Percentiles rank a stretch among this genome's conserved stretches.
Conservation (phyloP, 1,139 yeast species). For the Geotrichum restrictum region DNA sequence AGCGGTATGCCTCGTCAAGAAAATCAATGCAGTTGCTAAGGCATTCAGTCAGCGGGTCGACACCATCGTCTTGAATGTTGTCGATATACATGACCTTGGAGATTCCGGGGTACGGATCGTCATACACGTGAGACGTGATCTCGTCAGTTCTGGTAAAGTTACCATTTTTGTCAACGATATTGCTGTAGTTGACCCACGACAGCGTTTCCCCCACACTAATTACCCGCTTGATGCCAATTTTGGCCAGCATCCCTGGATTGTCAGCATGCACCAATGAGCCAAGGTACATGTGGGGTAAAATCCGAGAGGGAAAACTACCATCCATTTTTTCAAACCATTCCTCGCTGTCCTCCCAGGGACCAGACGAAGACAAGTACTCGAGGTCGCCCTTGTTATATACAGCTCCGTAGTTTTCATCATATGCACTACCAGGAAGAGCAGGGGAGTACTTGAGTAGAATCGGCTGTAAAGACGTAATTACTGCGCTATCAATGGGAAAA, state of each 20-base stretch:
- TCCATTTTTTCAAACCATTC: slow-evolving; percentile 38
- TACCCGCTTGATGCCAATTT: slow-evolving; percentile 67
- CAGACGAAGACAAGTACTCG: not conserved
- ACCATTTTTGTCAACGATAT: slow-evolving; percentile 20
- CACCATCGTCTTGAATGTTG: slow-evolving; percentile 51
- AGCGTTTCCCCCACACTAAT: slow-evolving; percentile 84
- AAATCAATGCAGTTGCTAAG: slow-evolving; percentile 45
- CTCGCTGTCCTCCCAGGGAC: slow-evolving; percentile 13
- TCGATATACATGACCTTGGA: slow-evolving; percentile 42
- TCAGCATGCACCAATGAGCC: slow-evolving; percentile 86
- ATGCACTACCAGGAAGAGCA: slow-evolving; percentile 22
- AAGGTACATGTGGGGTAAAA: slow-evolving; percentile 76
- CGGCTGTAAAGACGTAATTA: slow-evolving; percentile 61
- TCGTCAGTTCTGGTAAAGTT: slow-evolving; percentile 18
- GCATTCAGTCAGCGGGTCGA: slow-evolving; percentile 44
- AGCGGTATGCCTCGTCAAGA: slow-evolving; percentile 42
- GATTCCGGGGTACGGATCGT: slow-evolving; percentile 29
- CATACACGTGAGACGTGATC: slow-evolving; percentile 18
- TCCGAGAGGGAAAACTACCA: slow-evolving; percentile 69
- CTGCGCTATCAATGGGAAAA: slow-evolving; percentile 67
- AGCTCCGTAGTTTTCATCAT: slow-evolving; percentile 23
- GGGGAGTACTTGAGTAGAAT: slow-evolving; percentile 59
- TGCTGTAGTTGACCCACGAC: slow-evolving; percentile 46
- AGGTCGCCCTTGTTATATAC: slow-evolving; percentile 13
- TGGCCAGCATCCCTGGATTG: slow-evolving; percentile 56